Percentiles rank a stretch among this genome's conserved stretches.
phyloP scores from a whole-genome alignment of 2,329 filamentous ascomycete genomes.

The Sporothrix sp. region DNA sequence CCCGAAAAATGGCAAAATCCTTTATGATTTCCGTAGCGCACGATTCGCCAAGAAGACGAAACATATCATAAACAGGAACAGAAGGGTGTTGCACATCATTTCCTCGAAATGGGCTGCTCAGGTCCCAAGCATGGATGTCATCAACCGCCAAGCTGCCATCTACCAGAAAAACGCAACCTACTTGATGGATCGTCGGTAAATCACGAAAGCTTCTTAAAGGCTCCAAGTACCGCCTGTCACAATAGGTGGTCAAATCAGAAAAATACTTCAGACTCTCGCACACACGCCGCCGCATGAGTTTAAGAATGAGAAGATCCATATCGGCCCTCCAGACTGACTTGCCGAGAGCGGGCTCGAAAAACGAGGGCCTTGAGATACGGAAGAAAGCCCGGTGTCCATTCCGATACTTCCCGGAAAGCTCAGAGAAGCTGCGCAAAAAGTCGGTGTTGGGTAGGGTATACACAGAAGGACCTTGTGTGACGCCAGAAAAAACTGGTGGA shows the following conservation, averaged over 20 bases:
- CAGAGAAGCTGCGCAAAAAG: constrained; percentile 23
- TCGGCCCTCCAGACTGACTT: constrained; percentile 39
- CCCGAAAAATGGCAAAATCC: background rate
- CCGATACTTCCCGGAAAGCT: constrained; percentile 14
- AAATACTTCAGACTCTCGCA: constrained; percentile 37
- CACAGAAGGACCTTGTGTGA: constrained; percentile 13
- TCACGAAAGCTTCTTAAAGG: constrained; percentile 23
- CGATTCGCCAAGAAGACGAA: background rate
- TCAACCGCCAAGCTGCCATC: too few species aligned
- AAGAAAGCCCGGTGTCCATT: constrained; percentile 10
- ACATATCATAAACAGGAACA: background rate
- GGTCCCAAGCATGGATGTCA: background rate
- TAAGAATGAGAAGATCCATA: constrained; percentile 45
- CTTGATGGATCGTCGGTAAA: background rate
- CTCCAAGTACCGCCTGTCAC: constrained; percentile 31
- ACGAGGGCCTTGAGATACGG: background rate
- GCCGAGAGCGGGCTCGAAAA: background rate
- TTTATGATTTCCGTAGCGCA: background rate
- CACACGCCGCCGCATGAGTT: constrained; percentile 38
- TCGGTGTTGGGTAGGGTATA: constrained; percentile 27
- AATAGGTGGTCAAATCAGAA: constrained; percentile 22
- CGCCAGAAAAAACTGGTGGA: background rate
- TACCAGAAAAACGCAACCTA: constrained; percentile 11
- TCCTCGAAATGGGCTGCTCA: too few species aligned
- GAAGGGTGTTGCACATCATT: background rate